A percentile compares a stretch with the other conserved stretches of the same genome.
Evolutionary conservation across 1,139 yeast genomes (phyloP).

Genomic region (Kurtzmaniella quercitrusa): DNA sequence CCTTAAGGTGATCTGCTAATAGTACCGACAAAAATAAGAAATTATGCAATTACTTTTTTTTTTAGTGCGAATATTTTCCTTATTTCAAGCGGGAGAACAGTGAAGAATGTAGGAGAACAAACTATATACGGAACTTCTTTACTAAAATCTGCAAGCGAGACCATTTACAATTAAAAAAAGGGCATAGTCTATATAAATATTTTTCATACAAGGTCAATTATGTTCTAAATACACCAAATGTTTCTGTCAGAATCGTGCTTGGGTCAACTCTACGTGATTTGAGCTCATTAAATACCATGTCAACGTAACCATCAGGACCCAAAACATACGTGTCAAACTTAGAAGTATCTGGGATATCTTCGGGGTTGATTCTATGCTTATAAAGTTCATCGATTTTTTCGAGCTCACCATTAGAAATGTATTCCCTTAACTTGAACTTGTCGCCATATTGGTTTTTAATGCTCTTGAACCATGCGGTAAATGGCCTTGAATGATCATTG

Average conservation of each 20-base stretch:
- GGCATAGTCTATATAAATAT: too few species aligned
- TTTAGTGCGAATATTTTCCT: too few species aligned
- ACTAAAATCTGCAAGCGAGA: not conserved
- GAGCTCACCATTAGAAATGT: constrained; percentile 12
- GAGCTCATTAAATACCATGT: constrained; percentile 19
- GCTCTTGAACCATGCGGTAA: constrained; percentile 18
- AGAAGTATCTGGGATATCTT: constrained; percentile 9
- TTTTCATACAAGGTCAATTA: constrained; percentile 1
- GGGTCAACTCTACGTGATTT: constrained; percentile 10
- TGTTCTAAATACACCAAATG: constrained; percentile 7
- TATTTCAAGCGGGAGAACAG: too few species aligned
- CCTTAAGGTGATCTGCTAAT: not conserved
- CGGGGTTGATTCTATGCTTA: constrained; percentile 9
- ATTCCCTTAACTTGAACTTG: constrained; percentile 20
- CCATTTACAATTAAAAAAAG: not conserved
- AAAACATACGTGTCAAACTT: constrained; percentile 27
- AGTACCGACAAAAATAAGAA: too few species aligned
- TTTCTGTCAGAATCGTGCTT: constrained; percentile 5
- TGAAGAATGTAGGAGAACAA: not conserved
- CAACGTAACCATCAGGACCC: constrained; percentile 36
- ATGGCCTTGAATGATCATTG: constrained; percentile 27
- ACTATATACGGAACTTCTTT: not conserved
- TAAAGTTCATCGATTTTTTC: constrained; percentile 10
- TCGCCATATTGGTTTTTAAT: constrained; percentile 15
- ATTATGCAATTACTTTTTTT: too few species aligned